Conservation (phyloP, 805 yeast species). For the Candida boidinii region DNA sequence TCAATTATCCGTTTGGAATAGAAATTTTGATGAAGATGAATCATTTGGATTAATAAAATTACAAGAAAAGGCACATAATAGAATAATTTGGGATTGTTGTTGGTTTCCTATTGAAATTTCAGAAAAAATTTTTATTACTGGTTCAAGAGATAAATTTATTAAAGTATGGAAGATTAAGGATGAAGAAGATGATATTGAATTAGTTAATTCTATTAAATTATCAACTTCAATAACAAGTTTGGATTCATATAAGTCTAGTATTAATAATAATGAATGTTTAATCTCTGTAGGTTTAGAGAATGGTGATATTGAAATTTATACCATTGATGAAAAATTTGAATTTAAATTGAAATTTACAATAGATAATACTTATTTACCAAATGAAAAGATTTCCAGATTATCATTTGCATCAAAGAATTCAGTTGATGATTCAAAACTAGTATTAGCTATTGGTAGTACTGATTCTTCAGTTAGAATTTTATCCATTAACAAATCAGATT, state of each 20-base stretch:
- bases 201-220: slow-evolving; percentile 35
- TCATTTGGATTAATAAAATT: slow-evolving; percentile 19
- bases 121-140: slow-evolving; percentile 59
- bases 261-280: slow-evolving; percentile 22
- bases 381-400: slow-evolving; percentile 52
- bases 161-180: slow-evolving; percentile 51
- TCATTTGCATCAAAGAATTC: slow-evolving; percentile 37
- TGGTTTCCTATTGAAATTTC: slow-evolving; percentile 58
- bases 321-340: slow-evolving; percentile 22
- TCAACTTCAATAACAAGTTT: slow-evolving; percentile 60
- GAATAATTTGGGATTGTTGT: slow-evolving; percentile 93
- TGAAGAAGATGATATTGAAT: slow-evolving; percentile 17
- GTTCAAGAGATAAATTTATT: slow-evolving; percentile 73
- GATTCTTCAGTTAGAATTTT: slow-evolving; percentile 51
- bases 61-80: slow-evolving; percentile 69
- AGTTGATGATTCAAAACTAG: slow-evolving; percentile 15
- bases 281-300: slow-evolving; percentile 65
- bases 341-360: slow-evolving; percentile 25
- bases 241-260: slow-evolving; percentile 31
- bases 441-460: slow-evolving; percentile 54
- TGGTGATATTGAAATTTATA: slow-evolving; percentile 47
- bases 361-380: slow-evolving; percentile 40
- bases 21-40: slow-evolving; percentile 16
- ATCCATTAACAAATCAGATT: too few relatives aligned
- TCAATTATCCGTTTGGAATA: slow-evolving; percentile 67